Percentiles rank a stretch among this genome's conserved stretches.
phyloP scores from a whole-genome alignment of 306 rosid species.

The Cicer cuneatum region DNA sequence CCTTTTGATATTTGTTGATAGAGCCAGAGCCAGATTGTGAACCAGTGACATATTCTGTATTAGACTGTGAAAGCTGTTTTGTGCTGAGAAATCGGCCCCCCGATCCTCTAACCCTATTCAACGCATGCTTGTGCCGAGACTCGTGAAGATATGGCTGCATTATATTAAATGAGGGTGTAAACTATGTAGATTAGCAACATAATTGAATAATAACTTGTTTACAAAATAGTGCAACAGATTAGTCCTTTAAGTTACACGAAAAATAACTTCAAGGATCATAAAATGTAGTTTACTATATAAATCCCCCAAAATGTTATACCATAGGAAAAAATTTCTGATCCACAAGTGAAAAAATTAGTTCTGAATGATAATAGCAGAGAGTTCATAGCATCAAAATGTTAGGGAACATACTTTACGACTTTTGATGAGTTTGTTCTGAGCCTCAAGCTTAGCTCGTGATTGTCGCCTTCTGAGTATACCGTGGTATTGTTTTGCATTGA shows the following conservation, averaged over 20 bases:
- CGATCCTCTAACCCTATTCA: conserved; percentile 85
- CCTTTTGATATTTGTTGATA: conserved; percentile 44
- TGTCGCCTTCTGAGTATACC: conserved; percentile 94
- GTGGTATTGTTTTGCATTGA: conserved; percentile 89
- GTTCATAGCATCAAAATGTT: conserved; percentile 25
- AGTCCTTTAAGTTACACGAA: too few relatives aligned
- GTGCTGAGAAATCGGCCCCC: conserved; percentile 91
- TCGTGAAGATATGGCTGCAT: conserved; percentile 97
- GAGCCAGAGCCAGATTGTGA: conserved; percentile 41
- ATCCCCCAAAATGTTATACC: too few relatives aligned
- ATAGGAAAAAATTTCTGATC: too few relatives aligned
- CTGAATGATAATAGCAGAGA: neutral
- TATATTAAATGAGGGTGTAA: conserved; percentile 7
- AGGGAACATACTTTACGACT: conserved; percentile 65
- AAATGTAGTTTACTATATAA: too few relatives aligned
- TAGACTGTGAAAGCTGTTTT: conserved; percentile 56
- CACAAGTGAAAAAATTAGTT: too few relatives aligned
- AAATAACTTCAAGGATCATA: too few relatives aligned
- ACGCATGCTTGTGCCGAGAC: conserved; percentile 89
- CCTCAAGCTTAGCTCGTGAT: conserved; percentile 92
- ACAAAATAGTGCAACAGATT: neutral
- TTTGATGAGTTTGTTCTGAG: conserved; percentile 80
- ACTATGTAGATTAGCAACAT: neutral
- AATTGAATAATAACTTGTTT: neutral
- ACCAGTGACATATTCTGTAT: conserved; percentile 32